Evolutionary conservation across 202 grass and related monocot species (phyloP).

Genomic region (Hordeum pubiflorum): DNA sequence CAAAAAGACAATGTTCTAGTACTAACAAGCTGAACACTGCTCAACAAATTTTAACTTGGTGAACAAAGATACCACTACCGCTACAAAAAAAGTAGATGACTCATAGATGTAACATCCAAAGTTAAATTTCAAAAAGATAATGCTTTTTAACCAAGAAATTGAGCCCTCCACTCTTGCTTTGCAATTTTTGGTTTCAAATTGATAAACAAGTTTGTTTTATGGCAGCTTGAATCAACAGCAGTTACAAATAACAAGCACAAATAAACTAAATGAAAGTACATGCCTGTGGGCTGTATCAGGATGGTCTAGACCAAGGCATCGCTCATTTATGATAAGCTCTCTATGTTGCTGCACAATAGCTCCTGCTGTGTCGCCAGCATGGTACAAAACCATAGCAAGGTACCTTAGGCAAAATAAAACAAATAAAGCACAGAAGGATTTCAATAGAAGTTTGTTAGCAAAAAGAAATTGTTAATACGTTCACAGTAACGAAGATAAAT

Average conservation of each 20-base stretch:
- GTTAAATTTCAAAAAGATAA: not conserved
- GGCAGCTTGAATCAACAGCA: not conserved
- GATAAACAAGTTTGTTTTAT: not conserved
- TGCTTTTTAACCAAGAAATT: not conserved
- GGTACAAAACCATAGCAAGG: conserved; percentile 92
- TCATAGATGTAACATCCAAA: not conserved
- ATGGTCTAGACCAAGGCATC: conserved; percentile 94
- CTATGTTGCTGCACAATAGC: conserved; percentile 97
- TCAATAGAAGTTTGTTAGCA: not conserved
- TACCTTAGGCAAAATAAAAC: conserved; percentile 46
- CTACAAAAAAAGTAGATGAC: not conserved
- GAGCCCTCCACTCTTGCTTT: not conserved
- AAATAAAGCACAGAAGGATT: not conserved
- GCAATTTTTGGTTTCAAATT: not conserved
- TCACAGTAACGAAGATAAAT: not conserved
- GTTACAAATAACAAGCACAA: not conserved
- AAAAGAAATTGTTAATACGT: not conserved
- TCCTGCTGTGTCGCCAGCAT: conserved; percentile 84
- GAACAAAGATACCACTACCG: not conserved
- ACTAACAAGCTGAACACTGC: not conserved
- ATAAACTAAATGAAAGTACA: not conserved
- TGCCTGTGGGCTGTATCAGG: conserved; percentile 98
- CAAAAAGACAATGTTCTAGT: not conserved
- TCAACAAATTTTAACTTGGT: not conserved
- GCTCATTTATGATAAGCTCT: conserved; percentile 96